These are phyloP conservation scores for Tremellales sp. DNA, from an alignment of 1,284 basidiomycete species.

Conservation along the genomic window DNA sequence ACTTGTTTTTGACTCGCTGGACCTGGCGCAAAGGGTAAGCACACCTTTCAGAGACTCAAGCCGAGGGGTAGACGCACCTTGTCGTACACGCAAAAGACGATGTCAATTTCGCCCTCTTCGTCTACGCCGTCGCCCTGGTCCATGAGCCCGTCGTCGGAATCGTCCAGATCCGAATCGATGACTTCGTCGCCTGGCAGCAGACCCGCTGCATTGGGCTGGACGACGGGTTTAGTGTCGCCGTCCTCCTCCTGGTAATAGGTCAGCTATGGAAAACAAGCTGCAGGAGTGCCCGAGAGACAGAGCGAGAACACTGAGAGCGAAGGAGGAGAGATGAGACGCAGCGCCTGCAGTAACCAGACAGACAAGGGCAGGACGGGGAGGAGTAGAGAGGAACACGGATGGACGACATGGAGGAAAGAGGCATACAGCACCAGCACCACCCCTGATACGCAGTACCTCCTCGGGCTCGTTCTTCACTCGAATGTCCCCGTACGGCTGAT, in stretches of 20 bases:
- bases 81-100: slow-evolving; percentile 98
- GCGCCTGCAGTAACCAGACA: too few species aligned
- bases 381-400: too few species aligned
- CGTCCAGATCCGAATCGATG: slow-evolving; percentile 94
- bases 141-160: slow-evolving; percentile 69
- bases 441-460: slow-evolving; percentile 36
- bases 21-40: slow-evolving; percentile 56
- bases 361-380: too few species aligned
- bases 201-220: slow-evolving; percentile 48
- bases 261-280: too few species aligned
- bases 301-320: too few species aligned
- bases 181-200: slow-evolving; percentile 61
- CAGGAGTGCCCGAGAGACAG: too few species aligned
- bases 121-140: slow-evolving; percentile 49
- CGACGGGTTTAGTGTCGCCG: slow-evolving; percentile 18
- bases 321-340: too few species aligned
- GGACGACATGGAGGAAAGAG: too few species aligned
- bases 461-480: slow-evolving; percentile 44
- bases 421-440: too few species aligned
- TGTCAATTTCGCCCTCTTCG: slow-evolving; percentile 62
- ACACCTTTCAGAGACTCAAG: neutral
- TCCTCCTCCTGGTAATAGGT: too few species aligned
- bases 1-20: slow-evolving; percentile 98
- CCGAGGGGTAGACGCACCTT: slow-evolving; percentile 62
- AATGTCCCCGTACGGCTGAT: slow-evolving; percentile 17